phyloP scores from a whole-genome alignment of 1,284 basidiomycete genomes.

The Farysia itapuensis region DNA sequence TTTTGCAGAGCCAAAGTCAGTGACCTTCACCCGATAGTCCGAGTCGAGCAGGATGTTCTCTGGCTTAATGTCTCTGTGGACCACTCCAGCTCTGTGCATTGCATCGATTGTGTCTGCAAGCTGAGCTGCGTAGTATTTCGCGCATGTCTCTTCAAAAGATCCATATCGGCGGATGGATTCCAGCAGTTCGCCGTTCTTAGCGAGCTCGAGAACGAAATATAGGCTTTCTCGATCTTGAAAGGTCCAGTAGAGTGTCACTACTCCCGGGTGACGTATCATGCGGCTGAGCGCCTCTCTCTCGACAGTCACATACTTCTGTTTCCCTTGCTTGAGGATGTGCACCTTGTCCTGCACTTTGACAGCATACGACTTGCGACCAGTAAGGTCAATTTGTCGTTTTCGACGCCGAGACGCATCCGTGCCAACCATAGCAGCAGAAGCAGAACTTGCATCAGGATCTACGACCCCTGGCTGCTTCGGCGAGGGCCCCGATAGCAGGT shows the following conservation, averaged over 20 bases:
- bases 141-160: conserved; percentile 42
- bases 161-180: conserved; percentile 50
- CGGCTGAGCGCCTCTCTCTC: conserved; percentile 58
- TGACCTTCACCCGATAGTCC: conserved; percentile 47
- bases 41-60: conserved; percentile 57
- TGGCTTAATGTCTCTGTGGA: conserved; percentile 55
- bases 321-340: conserved; percentile 59
- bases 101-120: conserved; percentile 49
- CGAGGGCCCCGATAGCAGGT: conserved; percentile 31
- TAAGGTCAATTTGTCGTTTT: conserved; percentile 17
- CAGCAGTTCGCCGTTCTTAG: conserved; percentile 56
- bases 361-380: conserved; percentile 46
- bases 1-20: conserved; percentile 58
- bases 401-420: conserved; percentile 10
- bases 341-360: conserved; percentile 59
- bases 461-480: conserved; percentile 23
- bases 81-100: conserved; percentile 52
- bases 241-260: conserved; percentile 57
- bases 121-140: conserved; percentile 51
- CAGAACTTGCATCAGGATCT: conserved; percentile 27
- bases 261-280: conserved; percentile 50
- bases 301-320: conserved; percentile 58
- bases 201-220: conserved; percentile 58
- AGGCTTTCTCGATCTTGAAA: conserved; percentile 57
- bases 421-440: conserved; percentile 39